phyloP scores from a whole-genome alignment of 2,329 filamentous ascomycete species.

The Escovopsis weberi region DNA sequence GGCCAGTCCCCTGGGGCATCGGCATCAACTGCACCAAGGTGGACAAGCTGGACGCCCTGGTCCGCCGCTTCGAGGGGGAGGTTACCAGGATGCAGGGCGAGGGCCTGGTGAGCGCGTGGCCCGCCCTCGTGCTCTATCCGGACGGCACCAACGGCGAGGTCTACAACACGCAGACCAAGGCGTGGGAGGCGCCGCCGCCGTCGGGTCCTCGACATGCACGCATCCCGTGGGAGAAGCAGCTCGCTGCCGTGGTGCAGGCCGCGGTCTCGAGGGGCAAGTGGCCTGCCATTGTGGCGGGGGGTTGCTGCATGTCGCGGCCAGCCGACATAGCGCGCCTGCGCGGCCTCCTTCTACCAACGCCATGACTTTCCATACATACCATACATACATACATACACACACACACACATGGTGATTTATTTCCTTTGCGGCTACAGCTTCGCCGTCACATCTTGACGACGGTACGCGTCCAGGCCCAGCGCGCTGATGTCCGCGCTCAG shows the following conservation, averaged over 20 bases:
- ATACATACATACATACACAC: no score
- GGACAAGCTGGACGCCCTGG: slow-evolving; percentile 40
- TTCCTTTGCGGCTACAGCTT: neutral
- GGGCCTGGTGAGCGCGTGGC: slow-evolving; percentile 25
- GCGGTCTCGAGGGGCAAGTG: slow-evolving; percentile 25
- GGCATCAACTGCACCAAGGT: slow-evolving; percentile 59
- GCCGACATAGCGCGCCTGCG: slow-evolving; percentile 19
- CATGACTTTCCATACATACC: no score
- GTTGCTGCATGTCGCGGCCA: slow-evolving; percentile 35
- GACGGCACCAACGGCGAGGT: slow-evolving; percentile 55
- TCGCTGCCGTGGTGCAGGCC: slow-evolving; percentile 25
- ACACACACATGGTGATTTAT: no score
- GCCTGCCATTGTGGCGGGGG: slow-evolving; percentile 33
- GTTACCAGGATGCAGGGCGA: slow-evolving; percentile 23
- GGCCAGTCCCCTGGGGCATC: slow-evolving; percentile 39
- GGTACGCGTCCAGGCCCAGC: slow-evolving; percentile 5
- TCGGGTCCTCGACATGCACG: slow-evolving; percentile 11
- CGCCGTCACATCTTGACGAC: neutral
- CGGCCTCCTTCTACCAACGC: no score
- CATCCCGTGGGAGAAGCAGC: slow-evolving; percentile 30
- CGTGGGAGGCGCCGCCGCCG: slow-evolving; percentile 35
- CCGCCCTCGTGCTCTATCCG: slow-evolving; percentile 48
- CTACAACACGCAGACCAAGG: slow-evolving; percentile 48
- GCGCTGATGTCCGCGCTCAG: slow-evolving; percentile 42
- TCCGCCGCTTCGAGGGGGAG: slow-evolving; percentile 39